Percentiles rank a stretch among this genome's conserved stretches.
Conservation (phyloP, 139 green algal genomes). For the Chlamydomonas sphaeroides region DNA sequence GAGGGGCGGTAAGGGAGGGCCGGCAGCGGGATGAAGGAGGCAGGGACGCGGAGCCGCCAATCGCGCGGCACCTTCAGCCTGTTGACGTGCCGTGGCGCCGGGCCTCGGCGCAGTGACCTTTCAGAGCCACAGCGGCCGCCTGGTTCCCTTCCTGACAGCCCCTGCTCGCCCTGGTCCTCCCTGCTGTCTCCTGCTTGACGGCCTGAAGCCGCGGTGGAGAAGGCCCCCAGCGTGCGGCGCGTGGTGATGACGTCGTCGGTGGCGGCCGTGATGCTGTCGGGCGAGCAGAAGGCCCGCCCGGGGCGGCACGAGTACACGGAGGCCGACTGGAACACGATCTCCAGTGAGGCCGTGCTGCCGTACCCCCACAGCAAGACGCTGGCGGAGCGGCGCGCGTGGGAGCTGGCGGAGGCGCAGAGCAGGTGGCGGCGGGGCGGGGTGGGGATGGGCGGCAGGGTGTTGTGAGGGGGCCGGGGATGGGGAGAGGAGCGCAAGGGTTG, state of each 20-base stretch:
- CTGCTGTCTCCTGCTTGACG: too few relatives aligned
- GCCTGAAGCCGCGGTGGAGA: constrained; percentile 38
- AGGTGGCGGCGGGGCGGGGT: constrained; percentile 1
- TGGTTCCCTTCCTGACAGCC: too few relatives aligned
- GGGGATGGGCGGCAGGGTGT: too few relatives aligned
- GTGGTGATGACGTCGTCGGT: constrained; percentile 67
- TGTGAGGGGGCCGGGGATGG: too few relatives aligned
- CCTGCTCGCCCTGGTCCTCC: too few relatives aligned
- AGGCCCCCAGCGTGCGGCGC: constrained; percentile 46
- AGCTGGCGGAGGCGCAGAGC: constrained; percentile 31
- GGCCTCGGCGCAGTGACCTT: too few relatives aligned
- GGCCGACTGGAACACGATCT: constrained; percentile 35
- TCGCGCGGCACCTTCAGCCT: too few relatives aligned
- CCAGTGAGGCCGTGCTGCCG: constrained; percentile 13
- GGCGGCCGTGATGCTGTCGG: constrained; percentile 43
- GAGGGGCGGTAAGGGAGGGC: too few relatives aligned
- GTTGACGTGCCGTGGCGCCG: too few relatives aligned
- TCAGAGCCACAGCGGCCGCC: too few relatives aligned
- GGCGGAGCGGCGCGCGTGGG: constrained; percentile 60
- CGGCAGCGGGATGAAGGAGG: too few relatives aligned
- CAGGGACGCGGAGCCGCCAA: too few relatives aligned
- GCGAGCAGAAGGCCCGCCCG: constrained; percentile 31
- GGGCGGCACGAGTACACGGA: constrained; percentile 14
- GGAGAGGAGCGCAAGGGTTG: neutral
- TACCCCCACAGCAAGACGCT: constrained; percentile 59